phyloP scores from a whole-genome alignment of 768 basidiomycete genomes.

The Serendipita sp. region DNA sequence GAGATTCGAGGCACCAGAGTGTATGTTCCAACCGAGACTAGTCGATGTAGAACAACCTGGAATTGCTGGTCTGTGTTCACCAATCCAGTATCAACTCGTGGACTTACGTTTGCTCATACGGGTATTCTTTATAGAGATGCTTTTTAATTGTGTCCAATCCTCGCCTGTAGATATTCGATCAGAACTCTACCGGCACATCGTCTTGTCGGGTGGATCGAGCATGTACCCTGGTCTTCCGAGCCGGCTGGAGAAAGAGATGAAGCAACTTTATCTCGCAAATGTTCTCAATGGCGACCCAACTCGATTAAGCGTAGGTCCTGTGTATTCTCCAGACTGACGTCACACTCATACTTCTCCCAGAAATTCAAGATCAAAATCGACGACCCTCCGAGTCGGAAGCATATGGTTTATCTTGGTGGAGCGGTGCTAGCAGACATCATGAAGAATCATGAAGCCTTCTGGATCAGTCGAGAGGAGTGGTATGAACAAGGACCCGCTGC shows the following conservation, averaged over 20 bases:
- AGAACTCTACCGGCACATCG: constrained; percentile 95
- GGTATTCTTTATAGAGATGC: constrained; percentile 47
- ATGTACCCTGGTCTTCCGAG: constrained; percentile 98
- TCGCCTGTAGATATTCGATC: constrained; percentile 79
- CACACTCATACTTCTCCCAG: constrained; percentile 24
- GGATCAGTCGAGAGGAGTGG: constrained; percentile 92
- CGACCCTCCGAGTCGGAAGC: constrained; percentile 93
- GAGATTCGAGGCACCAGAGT: constrained; percentile 97
- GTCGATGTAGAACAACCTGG: constrained; percentile 96
- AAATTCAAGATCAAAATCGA: constrained; percentile 99
- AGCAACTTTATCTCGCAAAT: constrained; percentile 90
- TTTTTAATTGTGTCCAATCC: constrained; percentile 86
- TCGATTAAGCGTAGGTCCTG: constrained; percentile 59
- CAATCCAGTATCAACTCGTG: not conserved
- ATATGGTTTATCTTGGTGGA: constrained; percentile 98
- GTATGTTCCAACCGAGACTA: constrained; percentile 98
- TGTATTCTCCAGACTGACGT: not conserved
- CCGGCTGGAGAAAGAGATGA: constrained; percentile 97
- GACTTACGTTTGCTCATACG: not conserved
- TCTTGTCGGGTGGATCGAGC: constrained; percentile 91
- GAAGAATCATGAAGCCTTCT: constrained; percentile 87
- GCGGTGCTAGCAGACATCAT: constrained; percentile 98
- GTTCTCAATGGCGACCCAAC: constrained; percentile 71
- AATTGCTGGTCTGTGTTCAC: constrained; percentile 48
- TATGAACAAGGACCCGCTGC: constrained; percentile 55